Evolutionary conservation across 139 green algal genomes (phyloP), one percentile per base, ranked within the genome.

Genomic region (Ettlia oleoabundans): DNA sequence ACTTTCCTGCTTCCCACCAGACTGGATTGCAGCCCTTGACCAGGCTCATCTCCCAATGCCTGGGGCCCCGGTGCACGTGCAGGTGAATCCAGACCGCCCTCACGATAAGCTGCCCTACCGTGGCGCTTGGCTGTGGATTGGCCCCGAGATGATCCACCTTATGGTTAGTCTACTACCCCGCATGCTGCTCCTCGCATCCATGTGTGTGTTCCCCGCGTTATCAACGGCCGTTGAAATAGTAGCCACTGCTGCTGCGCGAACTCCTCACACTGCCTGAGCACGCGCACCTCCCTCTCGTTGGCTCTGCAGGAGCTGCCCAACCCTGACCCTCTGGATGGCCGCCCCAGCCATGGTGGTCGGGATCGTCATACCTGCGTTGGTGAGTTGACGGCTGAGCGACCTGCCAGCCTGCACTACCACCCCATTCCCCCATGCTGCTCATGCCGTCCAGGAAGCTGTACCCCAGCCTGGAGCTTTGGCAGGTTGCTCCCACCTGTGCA

Each of bases 341-440:
- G 94, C 1, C 91, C 94, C 33, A 76, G 91, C 63, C 94, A 98
- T 78, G 95, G 95, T 58, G 95, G 95, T 33, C 85, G 93, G 1
- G 94, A 98, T 86, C 84, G 95, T 13, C 95, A 98, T 89, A 92
- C 96, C 58, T 97, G 94, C 84, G 66, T 97, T 1, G 94, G 84
- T 84, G 80, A 65, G 76, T 32, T 26, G 66, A 22, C 18, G 10
- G 66, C 37, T 47, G 21, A 58, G 10, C 13, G 47, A 10, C 47
- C 47, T 10, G 47, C 47, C 47, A n/a, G n/a, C n/a, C n/a, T n/a
- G 47, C 47, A 58, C 47, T 10, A 10, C 13, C 47, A 58, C 47
- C 47, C 47, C 13, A 10, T 58, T 10, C 47, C 10, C 47, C 47
- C 15, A 15, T 15, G 47, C 47, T 58, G 47, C 13, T 15, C 15